Conservation (phyloP, 345 rosid genomes). For the Hypericum perforatum region DNA sequence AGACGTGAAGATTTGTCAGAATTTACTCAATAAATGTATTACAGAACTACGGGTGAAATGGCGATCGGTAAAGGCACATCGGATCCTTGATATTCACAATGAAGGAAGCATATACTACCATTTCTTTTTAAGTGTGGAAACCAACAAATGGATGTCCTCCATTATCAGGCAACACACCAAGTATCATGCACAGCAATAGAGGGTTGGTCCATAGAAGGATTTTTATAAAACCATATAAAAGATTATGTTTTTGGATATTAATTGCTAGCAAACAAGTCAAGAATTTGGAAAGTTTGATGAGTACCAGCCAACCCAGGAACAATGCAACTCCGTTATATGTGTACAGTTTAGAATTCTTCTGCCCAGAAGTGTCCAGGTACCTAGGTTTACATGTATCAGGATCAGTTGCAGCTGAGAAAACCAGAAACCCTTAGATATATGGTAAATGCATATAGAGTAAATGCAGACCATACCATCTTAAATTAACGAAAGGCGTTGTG, state of each 20-base stretch:
- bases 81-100: no score
- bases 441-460: neutral
- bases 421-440: neutral
- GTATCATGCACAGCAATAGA: no score
- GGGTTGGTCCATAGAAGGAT: no score
- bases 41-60: no score
- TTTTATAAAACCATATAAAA: no score
- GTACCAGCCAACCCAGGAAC: slow-evolving; percentile 89
- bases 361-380: slow-evolving; percentile 70
- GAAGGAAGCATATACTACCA: no score
- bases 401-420: neutral
- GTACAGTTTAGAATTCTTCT: slow-evolving; percentile 52
- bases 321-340: slow-evolving; percentile 52
- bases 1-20: slow-evolving; percentile 5
- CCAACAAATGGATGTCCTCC: no score
- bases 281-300: slow-evolving; percentile 16
- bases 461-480: slow-evolving; percentile 54
- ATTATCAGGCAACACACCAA: no score
- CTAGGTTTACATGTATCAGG: slow-evolving; percentile 23
- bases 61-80: no score
- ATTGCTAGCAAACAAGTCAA: slow-evolving; percentile 1
- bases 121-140: no score
- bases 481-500: slow-evolving; percentile 73
- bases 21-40: no score
- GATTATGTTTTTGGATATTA: neutral